Evolutionary conservation across 306 rosid species (phyloP).

Genomic region (Fragaria ananassa): DNA sequence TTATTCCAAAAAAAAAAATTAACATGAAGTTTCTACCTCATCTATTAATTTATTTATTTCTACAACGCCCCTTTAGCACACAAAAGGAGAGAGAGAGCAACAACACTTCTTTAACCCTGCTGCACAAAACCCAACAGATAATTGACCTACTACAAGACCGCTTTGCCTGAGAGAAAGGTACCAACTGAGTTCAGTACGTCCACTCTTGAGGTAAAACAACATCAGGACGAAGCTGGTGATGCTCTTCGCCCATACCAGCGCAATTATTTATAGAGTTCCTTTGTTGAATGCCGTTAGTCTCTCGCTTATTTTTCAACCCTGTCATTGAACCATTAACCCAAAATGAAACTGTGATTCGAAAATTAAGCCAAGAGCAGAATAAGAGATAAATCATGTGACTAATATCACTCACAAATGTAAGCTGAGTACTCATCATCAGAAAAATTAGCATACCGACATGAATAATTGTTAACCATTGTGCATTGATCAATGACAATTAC

Average conservation of each 20-base stretch:
- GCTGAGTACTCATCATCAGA: neutral
- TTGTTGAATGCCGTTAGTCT: conserved; percentile 7
- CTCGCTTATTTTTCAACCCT: conserved; percentile 19
- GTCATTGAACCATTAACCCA: neutral
- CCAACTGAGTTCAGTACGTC: conserved; percentile 23
- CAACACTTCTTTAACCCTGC: neutral
- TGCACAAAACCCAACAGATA: conserved; percentile 25
- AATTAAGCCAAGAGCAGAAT: neutral
- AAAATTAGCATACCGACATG: neutral
- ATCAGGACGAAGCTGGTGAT: conserved; percentile 21
- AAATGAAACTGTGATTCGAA: neutral
- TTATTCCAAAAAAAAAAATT: no score
- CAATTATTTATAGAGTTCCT: neutral
- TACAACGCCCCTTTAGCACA: conserved; percentile 1
- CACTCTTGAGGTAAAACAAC: conserved; percentile 39
- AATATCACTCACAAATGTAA: neutral
- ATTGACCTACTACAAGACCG: conserved; percentile 4
- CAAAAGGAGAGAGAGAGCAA: neutral
- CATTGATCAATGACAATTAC: neutral
- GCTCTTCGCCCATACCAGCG: neutral
- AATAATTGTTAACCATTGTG: neutral
- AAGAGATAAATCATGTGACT: neutral
- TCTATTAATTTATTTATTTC: conserved; percentile 11
- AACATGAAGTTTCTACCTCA: no score
- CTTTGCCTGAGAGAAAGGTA: conserved; percentile 12